Evolutionary conservation across 306 rosid genomes (phyloP), one percentile per base, ranked within the genome.

Genomic region (Quercus gilva): DNA sequence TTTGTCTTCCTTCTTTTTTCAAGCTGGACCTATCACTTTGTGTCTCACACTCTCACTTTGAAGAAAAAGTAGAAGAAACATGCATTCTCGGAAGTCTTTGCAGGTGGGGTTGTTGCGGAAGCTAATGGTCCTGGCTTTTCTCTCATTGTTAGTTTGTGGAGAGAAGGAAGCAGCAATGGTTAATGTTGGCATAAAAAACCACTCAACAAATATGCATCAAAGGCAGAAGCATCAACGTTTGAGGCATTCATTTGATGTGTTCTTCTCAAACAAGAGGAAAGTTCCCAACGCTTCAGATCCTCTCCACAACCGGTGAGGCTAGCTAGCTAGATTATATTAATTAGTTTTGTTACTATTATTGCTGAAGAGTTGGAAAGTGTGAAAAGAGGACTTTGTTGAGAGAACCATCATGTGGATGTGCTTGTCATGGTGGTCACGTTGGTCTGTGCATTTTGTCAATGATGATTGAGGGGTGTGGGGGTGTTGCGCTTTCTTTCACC

Each of bases 231-330:
- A 75, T 57, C 72, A 63, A 10, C 76, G 23, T 55, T 31, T 72
- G 55, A 78, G 55, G 64, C 86, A 74, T 52, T 71, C 89, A 17
- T 79, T 87, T 55, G 89, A 82, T 26, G 79, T 65, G 57, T 88
- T 82, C 84, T 76, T 84, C 75, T 80, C 97, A 29, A 84, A 83
- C 79, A 90, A 88, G 90, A 92, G 97, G 74, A 90, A 76, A 82
- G 97, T 94, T 85, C 97, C 99, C 2, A 86, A 94, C 79, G 92
- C 97, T n/a, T 85, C 94, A 15, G 97, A 94, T 45, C 99, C 99
- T 19, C 97, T 94, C 14, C 99, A 94, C 85, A 94, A 94, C 81
- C 97, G 97, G 74, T 94, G 86, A 94, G n/a, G 51, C 31, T 13
- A 28, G 15, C 5, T 29, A 12, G 53, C 6, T 2, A 51, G 68